A percentile compares a stretch with the other conserved stretches of the same genome.
Evolutionary conservation across 306 rosid genomes (phyloP).

Genomic region (Cajanus cajan): DNA sequence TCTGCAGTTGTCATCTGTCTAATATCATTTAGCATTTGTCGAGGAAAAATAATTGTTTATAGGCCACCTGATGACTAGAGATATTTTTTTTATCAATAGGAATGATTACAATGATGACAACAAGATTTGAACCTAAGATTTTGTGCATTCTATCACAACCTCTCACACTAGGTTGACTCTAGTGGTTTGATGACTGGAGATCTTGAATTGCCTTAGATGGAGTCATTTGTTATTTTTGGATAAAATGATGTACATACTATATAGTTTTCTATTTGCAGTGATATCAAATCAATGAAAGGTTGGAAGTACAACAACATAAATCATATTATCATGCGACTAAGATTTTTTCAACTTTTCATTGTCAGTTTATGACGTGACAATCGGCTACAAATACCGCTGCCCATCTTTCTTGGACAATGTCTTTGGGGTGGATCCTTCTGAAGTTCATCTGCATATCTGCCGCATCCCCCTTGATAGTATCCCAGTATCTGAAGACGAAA

Average conservation of each 20-base stretch:
- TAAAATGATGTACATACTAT: neutral
- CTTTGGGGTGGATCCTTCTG: slow-evolving; percentile 69
- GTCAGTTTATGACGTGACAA: slow-evolving; percentile 76
- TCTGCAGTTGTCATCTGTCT: neutral
- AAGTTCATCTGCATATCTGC: slow-evolving; percentile 67
- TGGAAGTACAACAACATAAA: neutral
- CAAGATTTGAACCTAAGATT: no score
- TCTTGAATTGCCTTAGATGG: neutral
- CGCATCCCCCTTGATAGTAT: slow-evolving; percentile 46
- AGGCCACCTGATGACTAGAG: neutral
- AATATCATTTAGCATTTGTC: neutral
- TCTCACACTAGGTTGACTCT: no score
- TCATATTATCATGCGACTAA: neutral
- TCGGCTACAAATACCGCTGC: slow-evolving; percentile 63
- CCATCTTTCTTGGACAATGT: slow-evolving; percentile 82
- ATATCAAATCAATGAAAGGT: neutral
- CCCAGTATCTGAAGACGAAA: slow-evolving; percentile 58
- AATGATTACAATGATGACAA: no score
- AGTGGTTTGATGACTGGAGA: no score
- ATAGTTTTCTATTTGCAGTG: neutral
- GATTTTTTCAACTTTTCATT: slow-evolving; percentile 20
- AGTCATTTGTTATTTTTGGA: neutral
- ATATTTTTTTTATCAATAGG: neutral
- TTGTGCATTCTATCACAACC: no score
- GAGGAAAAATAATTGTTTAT: neutral